Evolutionary conservation across 1,284 basidiomycete genomes (phyloP), one percentile per base, ranked within the genome.

Genomic region (Fistulina hepatica): DNA sequence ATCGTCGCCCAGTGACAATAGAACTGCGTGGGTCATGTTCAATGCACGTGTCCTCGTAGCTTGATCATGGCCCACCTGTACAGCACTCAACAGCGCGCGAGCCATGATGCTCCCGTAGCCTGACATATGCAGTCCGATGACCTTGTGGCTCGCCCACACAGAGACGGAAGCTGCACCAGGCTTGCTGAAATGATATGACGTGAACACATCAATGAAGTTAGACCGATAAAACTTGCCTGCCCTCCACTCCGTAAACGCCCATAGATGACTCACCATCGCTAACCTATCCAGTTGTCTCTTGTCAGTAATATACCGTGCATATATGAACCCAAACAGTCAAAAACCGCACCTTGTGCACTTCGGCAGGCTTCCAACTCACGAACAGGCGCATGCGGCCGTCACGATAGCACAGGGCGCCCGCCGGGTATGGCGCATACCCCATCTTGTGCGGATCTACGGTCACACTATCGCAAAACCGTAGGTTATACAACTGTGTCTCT

Each of bases 381-480:
- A 68, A 46, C 40, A 52, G 61, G 7, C 62, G 44, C 53, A 62
- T 52, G 2, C 67, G 51, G 10, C 56, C 56, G 40, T 70, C 66
- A 5, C 54, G 51, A 40, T 68, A 69, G 43, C 56, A 60, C 16
- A 69, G 43, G 1, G 56, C 60, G 7, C 67, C 67, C 3, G 65
- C 65, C 15, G 67, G 65, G 44, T 66, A 67, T 0, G 57, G 65
- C 12, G 62, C 49, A 43, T 66, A 68, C 8, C 66, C 66, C 24
- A 53, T 53, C 50, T 69, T 69, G 44, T 69, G 67, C 4, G 65
- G 66, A 44, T 69, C 67, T 34, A 67, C 53, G 1, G 65, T 69
- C 25, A 69, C 55, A 1, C 62, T 60, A 37, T 70, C 65, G 8
- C 52, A 50, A 11, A 49, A 30, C 12, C 40, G 33, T 9, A 65